A percentile compares a stretch with the other conserved stretches of the same genome.
phyloP scores from a whole-genome alignment of 345 rosid genomes.

The Eucalyptus cloeziana region DNA sequence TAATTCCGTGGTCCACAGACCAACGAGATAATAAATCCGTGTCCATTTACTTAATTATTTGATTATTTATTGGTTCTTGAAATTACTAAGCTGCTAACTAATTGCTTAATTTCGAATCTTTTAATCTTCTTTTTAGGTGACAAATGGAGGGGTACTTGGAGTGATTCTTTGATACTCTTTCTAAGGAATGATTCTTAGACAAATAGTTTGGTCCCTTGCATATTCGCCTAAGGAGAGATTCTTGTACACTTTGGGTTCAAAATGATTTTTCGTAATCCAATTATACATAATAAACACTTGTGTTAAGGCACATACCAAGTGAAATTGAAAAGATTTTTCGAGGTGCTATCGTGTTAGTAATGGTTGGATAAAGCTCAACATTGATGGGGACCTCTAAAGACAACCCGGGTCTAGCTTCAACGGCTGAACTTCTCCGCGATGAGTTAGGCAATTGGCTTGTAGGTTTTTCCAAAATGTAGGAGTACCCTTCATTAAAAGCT shows the following conservation, averaged over 20 bases:
- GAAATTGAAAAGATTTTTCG: not conserved
- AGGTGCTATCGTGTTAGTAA: not conserved
- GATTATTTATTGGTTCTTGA: not conserved
- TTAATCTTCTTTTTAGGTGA: not conserved
- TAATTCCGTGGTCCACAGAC: not conserved
- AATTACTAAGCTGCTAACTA: not conserved
- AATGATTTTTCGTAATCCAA: not conserved
- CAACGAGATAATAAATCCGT: not conserved
- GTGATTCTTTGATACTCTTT: not conserved
- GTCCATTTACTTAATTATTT: not conserved
- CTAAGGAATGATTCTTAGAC: not conserved
- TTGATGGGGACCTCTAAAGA: not conserved
- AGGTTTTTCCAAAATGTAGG: not conserved
- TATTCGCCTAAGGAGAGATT: not conserved
- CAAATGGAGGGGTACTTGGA: not conserved
- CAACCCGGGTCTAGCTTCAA: not conserved
- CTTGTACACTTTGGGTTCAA: not conserved
- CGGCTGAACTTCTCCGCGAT: not conserved
- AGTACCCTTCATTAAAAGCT: not conserved
- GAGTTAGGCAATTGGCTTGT: not conserved
- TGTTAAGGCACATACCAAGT: not conserved
- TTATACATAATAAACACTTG: not conserved
- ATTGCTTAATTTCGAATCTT: not conserved
- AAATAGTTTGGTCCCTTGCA: not conserved
- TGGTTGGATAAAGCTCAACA: not conserved